These are phyloP conservation scores for Xerocomellus amylosporus DNA, from an alignment of 768 basidiomycete species.

Conservation along the genomic window DNA sequence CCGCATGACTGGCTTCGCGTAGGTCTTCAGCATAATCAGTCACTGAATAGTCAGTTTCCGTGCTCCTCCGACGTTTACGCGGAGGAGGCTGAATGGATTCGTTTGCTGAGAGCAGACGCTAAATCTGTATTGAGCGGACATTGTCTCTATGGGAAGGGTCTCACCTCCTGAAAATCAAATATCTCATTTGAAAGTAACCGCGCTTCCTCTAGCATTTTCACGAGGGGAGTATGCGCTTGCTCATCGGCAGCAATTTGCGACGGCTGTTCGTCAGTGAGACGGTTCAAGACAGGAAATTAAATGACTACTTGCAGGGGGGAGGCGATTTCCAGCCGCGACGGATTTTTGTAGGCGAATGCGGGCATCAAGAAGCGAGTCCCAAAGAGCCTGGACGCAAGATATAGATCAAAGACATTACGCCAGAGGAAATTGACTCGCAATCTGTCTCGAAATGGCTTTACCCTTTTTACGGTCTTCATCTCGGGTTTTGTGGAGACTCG, in stretches of 20 bases:
- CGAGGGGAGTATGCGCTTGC: constrained; percentile 45
- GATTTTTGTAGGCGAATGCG: constrained; percentile 91
- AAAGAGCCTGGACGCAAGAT: constrained; percentile 54
- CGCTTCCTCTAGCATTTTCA: constrained; percentile 60
- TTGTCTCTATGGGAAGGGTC: constrained; percentile 9
- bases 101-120: constrained; percentile 49
- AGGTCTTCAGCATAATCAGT: constrained; percentile 30
- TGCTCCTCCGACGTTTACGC: constrained; percentile 54
- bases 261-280: constrained; percentile 31
- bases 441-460: constrained; percentile 75
- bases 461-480: constrained; percentile 80
- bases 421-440: constrained; percentile 49
- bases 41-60: constrained; percentile 16
- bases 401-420: constrained; percentile 1
- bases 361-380: constrained; percentile 87
- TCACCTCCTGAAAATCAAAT: constrained; percentile 65
- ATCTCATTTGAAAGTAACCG: constrained; percentile 62
- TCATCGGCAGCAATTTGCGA: constrained; percentile 28
- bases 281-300: neutral
- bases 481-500: constrained; percentile 54
- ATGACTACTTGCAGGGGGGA: constrained; percentile 55
- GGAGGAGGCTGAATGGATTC: constrained; percentile 48
- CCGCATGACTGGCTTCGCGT: constrained; percentile 40
- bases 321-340: constrained; percentile 55
- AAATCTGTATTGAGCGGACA: constrained; percentile 17